Evolutionary conservation across 257 asterid species (phyloP), one percentile per base, ranked within the genome.

Genomic region (Petunia axillaris): DNA sequence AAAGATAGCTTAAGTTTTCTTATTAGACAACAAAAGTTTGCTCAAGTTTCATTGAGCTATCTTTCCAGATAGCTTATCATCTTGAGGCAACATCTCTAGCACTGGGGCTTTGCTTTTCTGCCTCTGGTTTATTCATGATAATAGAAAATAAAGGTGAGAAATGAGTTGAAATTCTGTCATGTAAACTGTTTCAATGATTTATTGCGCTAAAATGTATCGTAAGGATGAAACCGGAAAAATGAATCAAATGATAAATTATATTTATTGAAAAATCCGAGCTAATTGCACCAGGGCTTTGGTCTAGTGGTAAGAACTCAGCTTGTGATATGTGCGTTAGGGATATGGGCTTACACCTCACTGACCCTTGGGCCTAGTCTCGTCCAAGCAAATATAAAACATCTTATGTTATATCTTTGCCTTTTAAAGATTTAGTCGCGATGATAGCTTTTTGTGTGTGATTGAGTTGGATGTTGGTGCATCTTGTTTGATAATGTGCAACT

Each of bases 381-480:
- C 73, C 36, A 64, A 39, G 73, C 48, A 64, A 38, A 64, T 64
- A 39, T 64, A 39, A 25, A 25, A 25, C 25, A 25, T 25, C 25
- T 25, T 25, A 25, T 25, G 38, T 13, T 64, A 48, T 64, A 38
- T 46, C 71, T 64, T 64, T 1, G 10, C 41, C 71, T 64, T 41
- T 64, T 64, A 11, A 38, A 38, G 2, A 44, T 64, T n/a, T 64
- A 5, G 0, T 37, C 46, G 9, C 9, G 38, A 38, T 64, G 1
- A 16, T 64, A 11, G 41, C 40, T 37, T 64, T 64, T 15, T 38
- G 46, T 64, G 68, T 14, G 50, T 64, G 73, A 64, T 38, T 64
- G 73, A 11, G 73, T 39, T 64, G 73, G 73, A 64, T 64, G 50
- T 64, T 64, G 73, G 73, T 64, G 71, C 71, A 64, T 4, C 50